phyloP scores from a whole-genome alignment of 441 rosid genomes.

The Populus hybrid region DNA sequence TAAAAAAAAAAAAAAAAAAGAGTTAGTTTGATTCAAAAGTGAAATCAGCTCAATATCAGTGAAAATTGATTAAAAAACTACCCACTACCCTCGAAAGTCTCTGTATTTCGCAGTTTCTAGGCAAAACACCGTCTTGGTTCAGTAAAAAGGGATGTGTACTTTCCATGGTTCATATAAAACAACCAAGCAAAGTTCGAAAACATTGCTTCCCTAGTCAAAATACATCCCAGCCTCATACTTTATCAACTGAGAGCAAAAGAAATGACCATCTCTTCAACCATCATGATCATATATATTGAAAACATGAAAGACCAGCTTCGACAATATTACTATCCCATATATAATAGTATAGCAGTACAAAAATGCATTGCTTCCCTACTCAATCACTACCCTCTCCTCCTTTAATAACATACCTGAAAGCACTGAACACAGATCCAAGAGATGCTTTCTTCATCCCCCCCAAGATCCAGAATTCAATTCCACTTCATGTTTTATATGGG shows the following conservation, averaged over 20 bases:
- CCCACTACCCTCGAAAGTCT: neutral
- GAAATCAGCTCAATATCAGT: neutral
- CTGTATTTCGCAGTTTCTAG: neutral
- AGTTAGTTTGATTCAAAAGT: no score
- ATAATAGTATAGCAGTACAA: neutral
- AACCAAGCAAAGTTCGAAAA: neutral
- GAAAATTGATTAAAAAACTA: neutral
- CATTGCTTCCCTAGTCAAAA: no score
- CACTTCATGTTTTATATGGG: neutral
- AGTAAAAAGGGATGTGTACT: neutral
- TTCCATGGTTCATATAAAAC: neutral
- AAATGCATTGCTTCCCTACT: neutral
- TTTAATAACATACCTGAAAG: neutral
- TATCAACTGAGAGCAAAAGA: neutral
- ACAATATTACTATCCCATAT: neutral
- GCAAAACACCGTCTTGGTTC: neutral
- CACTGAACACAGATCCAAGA: neutral
- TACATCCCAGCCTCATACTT: neutral
- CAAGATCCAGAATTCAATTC: neutral
- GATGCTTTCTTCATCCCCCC: neutral
- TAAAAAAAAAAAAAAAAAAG: no score
- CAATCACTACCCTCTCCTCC: neutral
- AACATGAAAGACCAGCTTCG: conserved; percentile 3
- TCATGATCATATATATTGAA: neutral
- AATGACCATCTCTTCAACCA: neutral